Percentiles rank a stretch among this genome's conserved stretches.
Conservation (phyloP, 345 rosid species). For the sweet orange (Citrus sinensis) region DVS_A1.0 CM039164.1:2632001-2632500, state of each 20-base stretch:
- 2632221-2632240: neutral
- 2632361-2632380: neutral
- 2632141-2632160: conserved; percentile 9
- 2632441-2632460: neutral
- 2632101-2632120: conserved; percentile 25
- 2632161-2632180: neutral
- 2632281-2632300: neutral
- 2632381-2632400: neutral
- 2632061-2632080: neutral
- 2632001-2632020: neutral
- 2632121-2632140: conserved; percentile 24
- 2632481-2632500: neutral
- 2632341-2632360: no score
- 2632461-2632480: neutral
- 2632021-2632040: neutral
- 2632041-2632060: neutral
- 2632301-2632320: neutral
- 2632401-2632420: neutral
- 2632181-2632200: neutral
- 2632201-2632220: neutral
- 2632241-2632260: neutral
- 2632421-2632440: neutral
- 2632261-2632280: neutral
- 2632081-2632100: conserved; percentile 18
- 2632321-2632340: neutral